Percentiles rank a stretch among this genome's conserved stretches.
Conservation (phyloP, 2,329 filamentous ascomycete genomes). For the Calcarisporium arbuscula region DNA sequence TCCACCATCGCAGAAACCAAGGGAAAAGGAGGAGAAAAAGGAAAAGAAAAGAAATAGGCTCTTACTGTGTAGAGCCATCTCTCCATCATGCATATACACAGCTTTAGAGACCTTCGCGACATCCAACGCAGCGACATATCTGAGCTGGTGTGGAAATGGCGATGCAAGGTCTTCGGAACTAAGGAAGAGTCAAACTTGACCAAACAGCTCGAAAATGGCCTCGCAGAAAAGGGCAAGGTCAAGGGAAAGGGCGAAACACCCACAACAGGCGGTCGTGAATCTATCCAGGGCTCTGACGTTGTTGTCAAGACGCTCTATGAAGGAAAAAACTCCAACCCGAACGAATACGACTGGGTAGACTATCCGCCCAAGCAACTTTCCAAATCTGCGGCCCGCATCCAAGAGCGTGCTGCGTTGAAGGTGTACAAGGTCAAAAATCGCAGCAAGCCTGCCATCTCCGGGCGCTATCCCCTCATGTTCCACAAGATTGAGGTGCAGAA, state of each 20-base stretch:
- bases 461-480: slow-evolving; percentile 31
- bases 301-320: slow-evolving; percentile 35
- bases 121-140: slow-evolving; percentile 17
- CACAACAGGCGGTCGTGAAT: slow-evolving; percentile 3
- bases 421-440: slow-evolving; percentile 40
- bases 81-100: neutral
- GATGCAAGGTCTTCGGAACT: slow-evolving; percentile 21
- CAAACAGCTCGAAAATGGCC: slow-evolving; percentile 10
- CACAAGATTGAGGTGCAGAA: slow-evolving; percentile 38
- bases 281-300: slow-evolving; percentile 12
- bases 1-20: too few relatives aligned
- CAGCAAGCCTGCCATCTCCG: slow-evolving; percentile 31
- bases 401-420: slow-evolving; percentile 36
- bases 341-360: slow-evolving; percentile 30
- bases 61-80: neutral
- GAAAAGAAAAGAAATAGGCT: too few relatives aligned
- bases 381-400: slow-evolving; percentile 26
- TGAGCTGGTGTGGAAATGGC: slow-evolving; percentile 23
- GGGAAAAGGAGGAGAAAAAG: too few relatives aligned
- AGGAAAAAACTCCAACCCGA: slow-evolving; percentile 17
- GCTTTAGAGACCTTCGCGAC: slow-evolving; percentile 13
- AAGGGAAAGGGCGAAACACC: slow-evolving; percentile 8
- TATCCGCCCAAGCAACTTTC: slow-evolving; percentile 36
- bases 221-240: slow-evolving; percentile 9
- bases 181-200: slow-evolving; percentile 13